Conservation (phyloP, 2,329 filamentous ascomycete genomes). For the Mycosphaerella arachidis region DNA sequence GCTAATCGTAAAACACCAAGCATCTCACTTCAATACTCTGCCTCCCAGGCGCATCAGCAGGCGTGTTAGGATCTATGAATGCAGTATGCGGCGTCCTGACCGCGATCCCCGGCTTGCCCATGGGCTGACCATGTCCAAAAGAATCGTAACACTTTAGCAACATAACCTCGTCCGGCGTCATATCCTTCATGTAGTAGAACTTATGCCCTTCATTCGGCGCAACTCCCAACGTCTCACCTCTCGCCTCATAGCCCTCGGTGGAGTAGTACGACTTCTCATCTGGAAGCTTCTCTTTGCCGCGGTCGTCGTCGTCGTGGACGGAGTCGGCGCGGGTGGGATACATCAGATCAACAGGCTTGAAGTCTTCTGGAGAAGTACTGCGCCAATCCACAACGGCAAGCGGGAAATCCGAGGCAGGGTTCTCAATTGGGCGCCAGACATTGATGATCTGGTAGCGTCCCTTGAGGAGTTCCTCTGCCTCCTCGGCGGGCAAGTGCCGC, state of each 20-base stretch:
- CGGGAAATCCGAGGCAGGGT: constrained; percentile 61
- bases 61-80: constrained; percentile 70
- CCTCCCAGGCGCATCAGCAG: constrained; percentile 62
- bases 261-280: constrained; percentile 45
- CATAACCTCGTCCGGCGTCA: constrained; percentile 55
- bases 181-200: constrained; percentile 65
- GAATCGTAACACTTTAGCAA: constrained; percentile 50
- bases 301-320: constrained; percentile 45
- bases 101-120: constrained; percentile 37
- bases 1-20: constrained; percentile 60
- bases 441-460: constrained; percentile 65
- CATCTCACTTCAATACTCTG: constrained; percentile 87
- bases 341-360: constrained; percentile 58
- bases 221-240: constrained; percentile 60
- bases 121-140: constrained; percentile 39
- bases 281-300: constrained; percentile 55
- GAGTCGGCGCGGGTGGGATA: constrained; percentile 51
- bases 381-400: constrained; percentile 65
- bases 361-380: constrained; percentile 53
- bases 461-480: constrained; percentile 54
- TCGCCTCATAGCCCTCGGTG: constrained; percentile 58
- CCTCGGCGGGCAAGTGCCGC: constrained; percentile 53
- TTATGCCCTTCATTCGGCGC: constrained; percentile 54
- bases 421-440: constrained; percentile 64
- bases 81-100: constrained; percentile 64